phyloP scores from a whole-genome alignment of 2,329 filamentous ascomycete species.

The Colletotrichum lupini region DNA sequence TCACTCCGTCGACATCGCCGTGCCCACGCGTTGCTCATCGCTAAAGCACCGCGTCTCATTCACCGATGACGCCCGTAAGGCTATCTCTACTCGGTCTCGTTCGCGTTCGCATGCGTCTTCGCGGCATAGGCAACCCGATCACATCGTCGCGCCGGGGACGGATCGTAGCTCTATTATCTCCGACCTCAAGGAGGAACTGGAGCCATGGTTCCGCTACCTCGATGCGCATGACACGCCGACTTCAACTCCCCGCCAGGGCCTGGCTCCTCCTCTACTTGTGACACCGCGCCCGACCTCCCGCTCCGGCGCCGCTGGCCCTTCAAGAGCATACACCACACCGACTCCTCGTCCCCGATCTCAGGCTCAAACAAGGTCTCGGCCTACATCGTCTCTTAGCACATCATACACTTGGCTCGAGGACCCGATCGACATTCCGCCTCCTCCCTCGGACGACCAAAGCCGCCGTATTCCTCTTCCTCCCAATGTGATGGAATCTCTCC shows the following conservation, averaged over 20 bases:
- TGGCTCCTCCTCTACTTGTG: constrained; percentile 22
- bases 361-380: constrained; percentile 21
- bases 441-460: constrained; percentile 26
- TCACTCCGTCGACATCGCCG: constrained; percentile 26
- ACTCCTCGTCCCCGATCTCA: constrained; percentile 22
- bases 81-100: constrained; percentile 14
- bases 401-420: constrained; percentile 37
- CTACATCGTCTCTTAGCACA: constrained; percentile 21
- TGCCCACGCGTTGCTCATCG: constrained; percentile 34
- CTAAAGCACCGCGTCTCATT: constrained; percentile 30
- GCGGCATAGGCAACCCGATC: background rate
- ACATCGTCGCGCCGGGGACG: constrained; percentile 1
- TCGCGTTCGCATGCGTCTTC: constrained; percentile 17
- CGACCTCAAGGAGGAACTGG: constrained; percentile 36
- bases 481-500: constrained; percentile 64
- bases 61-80: constrained; percentile 27
- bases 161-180: constrained; percentile 25
- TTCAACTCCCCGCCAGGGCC: background rate
- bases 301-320: background rate
- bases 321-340: background rate
- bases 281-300: constrained; percentile 12
- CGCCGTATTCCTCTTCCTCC: constrained; percentile 59
- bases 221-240: constrained; percentile 22
- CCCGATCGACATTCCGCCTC: constrained; percentile 29
- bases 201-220: constrained; percentile 37